Conservation (phyloP, 805 yeast species). For the Starmerella potacharoeniae region DNA sequence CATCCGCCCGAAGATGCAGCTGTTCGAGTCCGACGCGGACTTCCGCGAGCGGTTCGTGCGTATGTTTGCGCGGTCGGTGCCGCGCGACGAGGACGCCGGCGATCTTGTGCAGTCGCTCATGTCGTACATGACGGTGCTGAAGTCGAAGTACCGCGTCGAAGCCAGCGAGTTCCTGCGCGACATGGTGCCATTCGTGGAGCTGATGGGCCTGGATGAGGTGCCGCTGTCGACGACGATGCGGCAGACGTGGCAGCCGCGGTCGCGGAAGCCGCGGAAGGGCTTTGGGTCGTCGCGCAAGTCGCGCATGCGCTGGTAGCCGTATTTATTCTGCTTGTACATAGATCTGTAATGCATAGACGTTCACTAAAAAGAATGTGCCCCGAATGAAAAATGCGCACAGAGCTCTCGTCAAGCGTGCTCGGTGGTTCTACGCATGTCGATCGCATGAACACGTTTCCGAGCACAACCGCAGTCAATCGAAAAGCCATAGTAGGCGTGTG, state of each 20-base stretch:
- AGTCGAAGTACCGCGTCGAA: slow-evolving; percentile 17
- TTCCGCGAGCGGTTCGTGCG: slow-evolving; percentile 13
- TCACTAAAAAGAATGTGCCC: too few relatives aligned
- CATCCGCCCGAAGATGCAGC: slow-evolving; percentile 35
- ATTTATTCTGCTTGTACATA: too few relatives aligned
- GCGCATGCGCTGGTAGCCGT: slow-evolving; percentile 24
- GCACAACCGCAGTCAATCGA: too few relatives aligned
- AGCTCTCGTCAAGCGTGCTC: too few relatives aligned
- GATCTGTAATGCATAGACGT: too few relatives aligned
- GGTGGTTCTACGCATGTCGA: too few relatives aligned
- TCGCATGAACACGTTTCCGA: too few relatives aligned
- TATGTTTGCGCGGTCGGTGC: slow-evolving; percentile 13
- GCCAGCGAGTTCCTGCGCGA: slow-evolving; percentile 20
- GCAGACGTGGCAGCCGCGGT: slow-evolving; percentile 16
- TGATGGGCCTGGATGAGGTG: slow-evolving; percentile 22
- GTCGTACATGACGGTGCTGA: slow-evolving; percentile 24
- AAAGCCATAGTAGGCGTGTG: too few relatives aligned
- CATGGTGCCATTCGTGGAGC: slow-evolving; percentile 23
- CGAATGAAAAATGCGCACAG: too few relatives aligned
- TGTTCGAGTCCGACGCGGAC: slow-evolving; percentile 17
- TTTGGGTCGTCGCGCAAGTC: slow-evolving; percentile 22
- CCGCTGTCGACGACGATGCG: slow-evolving; percentile 14
- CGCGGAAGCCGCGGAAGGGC: neutral
- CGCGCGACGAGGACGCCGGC: slow-evolving; percentile 21
- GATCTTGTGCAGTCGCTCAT: slow-evolving; percentile 21